Evolutionary conservation across 768 basidiomycete genomes (phyloP).

Genomic region (Gymnopilus dilepis): DNA sequence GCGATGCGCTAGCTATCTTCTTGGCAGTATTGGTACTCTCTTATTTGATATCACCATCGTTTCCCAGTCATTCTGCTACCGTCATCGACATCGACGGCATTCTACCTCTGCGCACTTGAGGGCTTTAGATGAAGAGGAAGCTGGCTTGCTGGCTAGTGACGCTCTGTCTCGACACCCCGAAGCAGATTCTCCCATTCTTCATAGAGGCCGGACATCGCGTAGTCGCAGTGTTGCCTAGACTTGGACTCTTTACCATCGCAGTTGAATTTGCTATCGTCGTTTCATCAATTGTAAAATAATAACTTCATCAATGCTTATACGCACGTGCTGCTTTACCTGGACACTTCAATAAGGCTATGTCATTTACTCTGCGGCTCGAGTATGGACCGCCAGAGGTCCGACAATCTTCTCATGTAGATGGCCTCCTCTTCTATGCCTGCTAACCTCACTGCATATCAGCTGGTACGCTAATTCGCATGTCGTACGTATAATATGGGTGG

Average conservation of each 20-base stretch:
- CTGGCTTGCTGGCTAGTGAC: constrained; percentile 53
- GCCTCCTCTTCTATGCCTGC: neutral
- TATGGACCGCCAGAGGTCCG: constrained; percentile 19
- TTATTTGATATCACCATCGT: constrained; percentile 94
- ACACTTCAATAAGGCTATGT: neutral
- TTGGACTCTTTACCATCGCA: constrained; percentile 1
- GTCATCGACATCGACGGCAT: constrained; percentile 49
- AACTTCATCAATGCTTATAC: neutral
- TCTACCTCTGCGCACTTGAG: constrained; percentile 28
- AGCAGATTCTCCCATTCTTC: constrained; percentile 32
- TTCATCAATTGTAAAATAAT: constrained; percentile 12
- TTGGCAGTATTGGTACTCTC: constrained; percentile 93
- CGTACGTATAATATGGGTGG: neutral
- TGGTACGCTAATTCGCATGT: constrained; percentile 38
- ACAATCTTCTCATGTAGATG: constrained; percentile 9
- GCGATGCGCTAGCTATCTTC: constrained; percentile 78
- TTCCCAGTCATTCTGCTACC: constrained; percentile 82
- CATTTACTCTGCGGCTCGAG: constrained; percentile 12
- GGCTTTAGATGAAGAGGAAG: constrained; percentile 50
- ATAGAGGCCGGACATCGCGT: constrained; percentile 46
- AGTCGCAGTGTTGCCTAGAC: constrained; percentile 29
- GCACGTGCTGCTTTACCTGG: constrained; percentile 1
- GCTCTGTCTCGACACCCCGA: constrained; percentile 36
- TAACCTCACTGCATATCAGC: constrained; percentile 44
- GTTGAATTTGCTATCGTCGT: constrained; percentile 11